These are phyloP conservation scores for Taiwanofungus camphoratus DNA, from an alignment of 1,284 basidiomycete species.

Conservation along the genomic window DNA sequence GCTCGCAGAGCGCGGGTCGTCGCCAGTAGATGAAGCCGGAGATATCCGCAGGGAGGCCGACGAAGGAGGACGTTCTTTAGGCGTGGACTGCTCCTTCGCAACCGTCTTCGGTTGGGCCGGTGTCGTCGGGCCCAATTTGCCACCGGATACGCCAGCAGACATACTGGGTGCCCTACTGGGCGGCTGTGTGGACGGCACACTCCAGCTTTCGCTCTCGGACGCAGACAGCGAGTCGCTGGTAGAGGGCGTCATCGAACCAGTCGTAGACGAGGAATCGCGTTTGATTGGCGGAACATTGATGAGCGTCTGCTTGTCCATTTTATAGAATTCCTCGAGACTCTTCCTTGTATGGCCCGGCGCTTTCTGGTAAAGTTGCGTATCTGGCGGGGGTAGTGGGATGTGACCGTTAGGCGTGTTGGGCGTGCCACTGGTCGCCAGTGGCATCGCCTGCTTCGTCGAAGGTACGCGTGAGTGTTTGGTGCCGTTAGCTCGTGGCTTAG, in stretches of 20 bases:
- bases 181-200: constrained; percentile 56
- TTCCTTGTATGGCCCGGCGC: constrained; percentile 49
- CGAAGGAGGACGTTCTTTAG: constrained; percentile 21
- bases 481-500: constrained; percentile 19
- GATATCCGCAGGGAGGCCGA: constrained; percentile 23
- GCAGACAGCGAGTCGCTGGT: constrained; percentile 40
- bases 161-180: constrained; percentile 42
- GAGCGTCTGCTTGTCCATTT: constrained; percentile 15
- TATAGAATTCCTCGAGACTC: constrained; percentile 32
- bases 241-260: constrained; percentile 34
- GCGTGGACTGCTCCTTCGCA: constrained; percentile 9
- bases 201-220: constrained; percentile 56
- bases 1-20: constrained; percentile 20
- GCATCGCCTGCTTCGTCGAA: constrained; percentile 11
- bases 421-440: constrained; percentile 11
- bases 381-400: constrained; percentile 52
- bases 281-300: constrained; percentile 23
- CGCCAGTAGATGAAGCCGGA: constrained; percentile 23
- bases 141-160: constrained; percentile 47
- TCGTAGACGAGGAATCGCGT: constrained; percentile 28
- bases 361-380: constrained; percentile 45
- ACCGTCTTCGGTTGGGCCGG: constrained; percentile 20
- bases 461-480: constrained; percentile 15
- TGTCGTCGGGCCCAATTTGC: constrained; percentile 30
- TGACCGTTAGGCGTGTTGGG: constrained; percentile 12